phyloP scores from a whole-genome alignment of 306 rosid genomes.

The Alnus rubra region DNA sequence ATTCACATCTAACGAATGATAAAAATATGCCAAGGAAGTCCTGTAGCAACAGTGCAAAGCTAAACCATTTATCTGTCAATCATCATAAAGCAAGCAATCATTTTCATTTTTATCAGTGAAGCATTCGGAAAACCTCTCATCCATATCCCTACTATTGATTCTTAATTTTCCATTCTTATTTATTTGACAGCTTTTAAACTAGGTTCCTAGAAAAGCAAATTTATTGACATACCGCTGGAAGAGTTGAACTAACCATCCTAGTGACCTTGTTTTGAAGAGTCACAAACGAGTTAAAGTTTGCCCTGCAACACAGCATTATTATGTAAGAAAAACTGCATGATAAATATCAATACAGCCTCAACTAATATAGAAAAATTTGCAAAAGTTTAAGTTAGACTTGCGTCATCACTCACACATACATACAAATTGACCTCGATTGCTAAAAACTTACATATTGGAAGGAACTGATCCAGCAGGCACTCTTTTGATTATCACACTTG shows the following conservation, averaged over 20 bases:
- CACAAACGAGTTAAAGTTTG: slow-evolving; percentile 5
- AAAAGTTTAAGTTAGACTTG: not conserved
- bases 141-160: not conserved
- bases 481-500: slow-evolving; percentile 46
- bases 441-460: slow-evolving; percentile 30
- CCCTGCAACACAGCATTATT: slow-evolving; percentile 10
- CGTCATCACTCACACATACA: not conserved
- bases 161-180: not conserved
- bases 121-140: no score
- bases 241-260: slow-evolving; percentile 22
- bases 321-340: not conserved
- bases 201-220: not conserved
- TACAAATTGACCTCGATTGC: not conserved
- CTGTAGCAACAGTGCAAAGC: not conserved
- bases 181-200: not conserved
- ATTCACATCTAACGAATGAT: not conserved
- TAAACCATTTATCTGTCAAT: not conserved
- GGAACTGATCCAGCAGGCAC: slow-evolving; percentile 40
- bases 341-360: not conserved
- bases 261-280: slow-evolving; percentile 32
- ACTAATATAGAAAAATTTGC: not conserved
- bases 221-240: slow-evolving; percentile 29
- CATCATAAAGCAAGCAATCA: not conserved
- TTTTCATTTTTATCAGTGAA: not conserved
- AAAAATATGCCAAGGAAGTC: not conserved